A percentile compares a stretch with the other conserved stretches of the same genome.
Conservation (phyloP, 2,329 filamentous ascomycete species). For the Endothia cerciana region DNA sequence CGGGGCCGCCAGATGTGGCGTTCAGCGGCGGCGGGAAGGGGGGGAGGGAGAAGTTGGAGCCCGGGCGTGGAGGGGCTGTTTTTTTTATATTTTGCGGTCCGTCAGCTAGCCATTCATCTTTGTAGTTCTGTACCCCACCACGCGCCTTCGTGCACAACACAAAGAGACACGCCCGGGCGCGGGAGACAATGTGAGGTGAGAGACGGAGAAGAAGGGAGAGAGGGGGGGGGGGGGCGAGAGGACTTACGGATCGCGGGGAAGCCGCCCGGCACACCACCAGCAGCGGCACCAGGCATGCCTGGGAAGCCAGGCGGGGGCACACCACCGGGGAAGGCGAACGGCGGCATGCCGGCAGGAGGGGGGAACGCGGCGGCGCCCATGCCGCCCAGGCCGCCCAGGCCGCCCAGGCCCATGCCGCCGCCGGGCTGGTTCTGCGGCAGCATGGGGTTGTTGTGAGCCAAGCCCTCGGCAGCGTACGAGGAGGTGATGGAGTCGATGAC, state of each 20-base stretch:
- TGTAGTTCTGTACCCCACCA: too few relatives aligned
- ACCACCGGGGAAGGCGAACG: constrained; percentile 37
- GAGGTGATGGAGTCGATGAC: constrained; percentile 98
- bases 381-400: too few relatives aligned
- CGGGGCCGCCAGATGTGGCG: constrained; percentile 14
- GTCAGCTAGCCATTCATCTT: too few relatives aligned
- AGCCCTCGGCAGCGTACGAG: constrained; percentile 92
- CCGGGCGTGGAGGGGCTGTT: constrained; percentile 26
- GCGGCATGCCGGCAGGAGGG: constrained; percentile 37
- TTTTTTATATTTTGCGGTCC: too few relatives aligned
- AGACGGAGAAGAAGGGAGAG: too few relatives aligned
- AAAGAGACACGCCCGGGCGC: not conserved
- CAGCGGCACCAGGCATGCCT: constrained; percentile 28
- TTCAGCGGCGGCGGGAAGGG: constrained; percentile 34
- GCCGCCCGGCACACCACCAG: constrained; percentile 12
- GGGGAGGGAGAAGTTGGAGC: constrained; percentile 42
- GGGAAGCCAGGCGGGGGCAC: constrained; percentile 34
- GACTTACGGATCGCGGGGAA: constrained; percentile 24
- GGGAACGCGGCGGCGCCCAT: constrained; percentile 40
- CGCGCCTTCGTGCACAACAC: too few relatives aligned
- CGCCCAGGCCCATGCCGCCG: too few relatives aligned
- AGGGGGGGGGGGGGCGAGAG: constrained; percentile 27
- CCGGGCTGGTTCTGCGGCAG: constrained; percentile 70
- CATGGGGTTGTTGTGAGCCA: constrained; percentile 84
- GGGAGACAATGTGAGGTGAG: constrained; percentile 16